Evolutionary conservation across 2,329 filamentous ascomycete species (phyloP).

Genomic region (Colletotrichum salicis): DNA sequence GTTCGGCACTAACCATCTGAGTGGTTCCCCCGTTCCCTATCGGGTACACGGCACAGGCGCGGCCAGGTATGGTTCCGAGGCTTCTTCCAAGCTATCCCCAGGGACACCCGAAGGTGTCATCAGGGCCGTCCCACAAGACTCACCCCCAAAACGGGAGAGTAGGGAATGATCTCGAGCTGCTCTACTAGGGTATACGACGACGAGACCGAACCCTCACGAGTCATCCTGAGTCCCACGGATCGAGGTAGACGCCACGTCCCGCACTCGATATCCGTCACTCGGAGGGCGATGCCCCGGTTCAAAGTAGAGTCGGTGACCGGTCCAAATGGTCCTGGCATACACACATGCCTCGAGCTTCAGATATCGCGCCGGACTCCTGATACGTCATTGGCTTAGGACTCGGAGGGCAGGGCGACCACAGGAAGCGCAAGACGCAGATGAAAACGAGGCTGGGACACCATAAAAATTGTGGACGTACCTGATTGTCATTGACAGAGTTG

Average conservation of each 20-base stretch:
- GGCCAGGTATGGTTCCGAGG: neutral
- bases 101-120: constrained; percentile 4
- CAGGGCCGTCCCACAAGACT: constrained; percentile 8
- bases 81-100: neutral
- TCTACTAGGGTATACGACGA: neutral
- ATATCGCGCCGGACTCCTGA: neutral
- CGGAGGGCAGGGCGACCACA: neutral
- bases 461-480: neutral
- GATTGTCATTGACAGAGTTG: neutral
- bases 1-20: neutral
- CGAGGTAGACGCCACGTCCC: neutral
- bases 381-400: neutral
- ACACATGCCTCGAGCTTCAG: constrained; percentile 7
- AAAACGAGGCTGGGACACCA: constrained; percentile 14
- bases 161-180: neutral
- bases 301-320: neutral
- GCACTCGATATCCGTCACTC: neutral
- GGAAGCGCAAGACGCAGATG: constrained; percentile 1
- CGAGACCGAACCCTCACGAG: neutral
- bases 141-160: constrained; percentile 1
- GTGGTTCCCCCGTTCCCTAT: no score
- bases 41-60: no score
- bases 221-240: neutral
- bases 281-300: constrained; percentile 9
- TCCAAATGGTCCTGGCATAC: neutral